Conservation (phyloP, 441 rosid genomes). For the Populus trichocarpa region DNA sequence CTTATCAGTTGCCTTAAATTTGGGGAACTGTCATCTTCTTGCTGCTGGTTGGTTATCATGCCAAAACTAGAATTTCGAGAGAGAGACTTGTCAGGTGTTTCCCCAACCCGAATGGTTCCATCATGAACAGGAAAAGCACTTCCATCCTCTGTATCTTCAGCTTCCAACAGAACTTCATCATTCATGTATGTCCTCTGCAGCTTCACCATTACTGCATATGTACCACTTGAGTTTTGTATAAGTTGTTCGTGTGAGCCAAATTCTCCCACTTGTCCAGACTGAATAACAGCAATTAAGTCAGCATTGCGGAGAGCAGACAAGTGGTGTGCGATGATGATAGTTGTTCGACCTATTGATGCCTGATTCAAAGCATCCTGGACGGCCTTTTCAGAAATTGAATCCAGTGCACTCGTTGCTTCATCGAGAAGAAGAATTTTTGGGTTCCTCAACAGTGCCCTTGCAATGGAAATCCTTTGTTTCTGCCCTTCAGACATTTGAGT, state of each 20-base stretch:
- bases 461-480: constrained; percentile 32
- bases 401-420: constrained; percentile 29
- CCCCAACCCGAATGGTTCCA: not conserved
- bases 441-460: constrained; percentile 29
- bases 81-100: not conserved
- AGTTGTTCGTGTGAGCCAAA: constrained; percentile 24
- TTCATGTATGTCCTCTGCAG: constrained; percentile 17
- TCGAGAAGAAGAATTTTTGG: constrained; percentile 30
- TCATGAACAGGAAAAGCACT: not conserved
- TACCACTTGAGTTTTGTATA: constrained; percentile 12
- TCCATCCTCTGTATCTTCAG: not conserved
- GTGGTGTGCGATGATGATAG: constrained; percentile 24
- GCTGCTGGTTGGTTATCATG: not conserved
- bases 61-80: not conserved
- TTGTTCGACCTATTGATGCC: constrained; percentile 29
- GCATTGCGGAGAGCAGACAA: constrained; percentile 28
- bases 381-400: constrained; percentile 24
- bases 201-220: constrained; percentile 20
- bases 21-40: constrained; percentile 6
- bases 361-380: constrained; percentile 28
- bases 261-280: constrained; percentile 28
- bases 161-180: not conserved
- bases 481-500: constrained; percentile 25
- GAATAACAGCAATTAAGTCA: constrained; percentile 19
- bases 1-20: constrained; percentile 13